phyloP scores from a whole-genome alignment of 2,329 filamentous ascomycete genomes.

The Incumbomyces lentus region DNA sequence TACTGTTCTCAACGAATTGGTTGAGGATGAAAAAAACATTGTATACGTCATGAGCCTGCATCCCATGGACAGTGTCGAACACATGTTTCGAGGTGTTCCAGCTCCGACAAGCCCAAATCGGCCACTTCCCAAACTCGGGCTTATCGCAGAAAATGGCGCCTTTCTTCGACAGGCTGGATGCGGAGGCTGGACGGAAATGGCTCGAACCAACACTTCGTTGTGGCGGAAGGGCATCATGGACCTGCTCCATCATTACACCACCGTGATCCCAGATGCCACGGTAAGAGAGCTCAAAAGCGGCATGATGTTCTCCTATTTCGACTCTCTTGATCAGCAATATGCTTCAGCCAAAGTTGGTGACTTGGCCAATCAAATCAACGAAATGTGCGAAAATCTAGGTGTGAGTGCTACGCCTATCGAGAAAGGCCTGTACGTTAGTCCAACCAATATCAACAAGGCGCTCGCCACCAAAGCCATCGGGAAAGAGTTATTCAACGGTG shows the following conservation, averaged over 20 bases:
- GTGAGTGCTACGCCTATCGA: conserved; percentile 77
- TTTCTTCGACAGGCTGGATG: conserved; percentile 63
- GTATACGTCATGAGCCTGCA: conserved; percentile 92
- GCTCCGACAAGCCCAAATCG: conserved; percentile 30
- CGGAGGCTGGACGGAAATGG: conserved; percentile 65
- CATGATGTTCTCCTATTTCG: conserved; percentile 80
- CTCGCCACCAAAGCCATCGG: conserved; percentile 65
- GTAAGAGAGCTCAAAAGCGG: conserved; percentile 89
- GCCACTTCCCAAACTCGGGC: conserved; percentile 45
- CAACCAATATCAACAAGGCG: conserved; percentile 76
- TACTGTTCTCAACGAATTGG: conserved; percentile 69
- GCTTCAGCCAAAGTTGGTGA: conserved; percentile 75
- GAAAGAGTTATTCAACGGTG: conserved; percentile 49
- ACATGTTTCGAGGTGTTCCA: conserved; percentile 72
- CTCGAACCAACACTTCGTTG: conserved; percentile 48
- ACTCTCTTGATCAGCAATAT: conserved; percentile 63
- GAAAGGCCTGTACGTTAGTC: conserved; percentile 72
- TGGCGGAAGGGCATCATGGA: conserved; percentile 80
- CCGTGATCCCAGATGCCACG: conserved; percentile 77
- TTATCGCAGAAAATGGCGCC: conserved; percentile 92
- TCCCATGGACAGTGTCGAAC: conserved; percentile 76
- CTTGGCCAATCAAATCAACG: conserved; percentile 90
- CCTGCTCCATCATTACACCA: conserved; percentile 80
- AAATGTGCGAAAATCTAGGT: conserved; percentile 71
- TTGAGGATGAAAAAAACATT: conserved; percentile 68